Conservation (phyloP, 2,329 filamentous ascomycete species). For the Aureobasidium sp. region DNA sequence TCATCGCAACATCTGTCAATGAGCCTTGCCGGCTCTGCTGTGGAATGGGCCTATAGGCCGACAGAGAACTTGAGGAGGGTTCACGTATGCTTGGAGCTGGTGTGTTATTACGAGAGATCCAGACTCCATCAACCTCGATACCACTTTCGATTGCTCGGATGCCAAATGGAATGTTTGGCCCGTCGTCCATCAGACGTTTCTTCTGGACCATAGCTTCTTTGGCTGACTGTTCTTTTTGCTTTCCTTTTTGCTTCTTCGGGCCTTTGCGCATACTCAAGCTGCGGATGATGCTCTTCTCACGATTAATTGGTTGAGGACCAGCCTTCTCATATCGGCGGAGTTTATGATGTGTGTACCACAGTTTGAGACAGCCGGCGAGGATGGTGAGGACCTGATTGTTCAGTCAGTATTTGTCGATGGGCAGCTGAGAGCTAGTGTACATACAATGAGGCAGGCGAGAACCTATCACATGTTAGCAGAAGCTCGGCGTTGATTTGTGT, state of each 20-base stretch:
- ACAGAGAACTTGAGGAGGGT: conserved; percentile 15
- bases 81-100: conserved; percentile 24
- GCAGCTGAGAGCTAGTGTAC: conserved; percentile 2
- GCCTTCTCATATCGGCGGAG: conserved; percentile 22
- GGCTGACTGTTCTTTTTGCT: conserved; percentile 20
- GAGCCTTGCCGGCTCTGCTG: conserved; percentile 11
- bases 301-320: conserved; percentile 9
- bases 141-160: conserved; percentile 77
- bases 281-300: conserved; percentile 17
- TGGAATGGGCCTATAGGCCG: conserved; percentile 15
- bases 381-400: conserved; percentile 53
- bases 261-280: conserved; percentile 20
- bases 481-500: neutral
- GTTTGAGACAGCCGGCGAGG: conserved; percentile 56
- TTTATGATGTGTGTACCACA: conserved; percentile 40
- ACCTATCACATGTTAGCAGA: conserved; percentile 44
- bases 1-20: neutral
- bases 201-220: conserved; percentile 24
- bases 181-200: conserved; percentile 36
- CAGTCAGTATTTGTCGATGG: conserved; percentile 3
- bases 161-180: conserved; percentile 71
- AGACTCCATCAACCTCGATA: conserved; percentile 74
- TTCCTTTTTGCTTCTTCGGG: conserved; percentile 26
- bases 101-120: conserved; percentile 41
- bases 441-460: conserved; percentile 60